Evolutionary conservation across 768 basidiomycete genomes (phyloP).

Genomic region (Candolleomyces efflorescens): DNA sequence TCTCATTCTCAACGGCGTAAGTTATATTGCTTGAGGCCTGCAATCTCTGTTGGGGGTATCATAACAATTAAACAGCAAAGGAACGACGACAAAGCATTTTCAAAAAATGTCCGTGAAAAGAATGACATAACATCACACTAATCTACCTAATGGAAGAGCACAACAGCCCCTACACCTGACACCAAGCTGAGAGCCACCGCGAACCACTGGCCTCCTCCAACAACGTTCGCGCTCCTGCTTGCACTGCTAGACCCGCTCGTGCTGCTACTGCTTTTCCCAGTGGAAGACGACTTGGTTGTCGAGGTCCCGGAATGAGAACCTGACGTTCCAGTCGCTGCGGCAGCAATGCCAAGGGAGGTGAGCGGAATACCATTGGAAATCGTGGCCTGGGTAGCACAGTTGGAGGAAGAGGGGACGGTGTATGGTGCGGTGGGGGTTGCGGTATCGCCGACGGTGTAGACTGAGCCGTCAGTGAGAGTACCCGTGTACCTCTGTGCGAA

Average conservation of each 20-base stretch:
- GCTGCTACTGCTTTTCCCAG: neutral
- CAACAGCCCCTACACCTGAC: neutral
- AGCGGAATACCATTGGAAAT: conserved; percentile 36
- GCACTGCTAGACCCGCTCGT: neutral
- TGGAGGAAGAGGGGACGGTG: conserved; percentile 35
- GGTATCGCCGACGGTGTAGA: conserved; percentile 37
- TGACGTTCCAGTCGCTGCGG: conserved; percentile 14
- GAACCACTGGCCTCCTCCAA: neutral
- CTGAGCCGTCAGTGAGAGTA: conserved; percentile 22
- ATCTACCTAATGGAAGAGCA: neutral
- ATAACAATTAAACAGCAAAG: neutral
- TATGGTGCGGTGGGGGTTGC: conserved; percentile 31
- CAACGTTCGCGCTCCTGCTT: neutral
- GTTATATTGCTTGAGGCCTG: no score
- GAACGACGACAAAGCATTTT: neutral
- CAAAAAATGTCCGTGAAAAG: neutral
- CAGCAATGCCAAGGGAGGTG: conserved; percentile 18
- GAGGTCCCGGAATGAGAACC: neutral
- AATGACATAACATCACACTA: neutral
- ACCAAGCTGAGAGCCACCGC: neutral
- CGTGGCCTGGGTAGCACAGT: conserved; percentile 33
- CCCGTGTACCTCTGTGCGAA: conserved; percentile 43
- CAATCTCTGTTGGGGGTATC: no score
- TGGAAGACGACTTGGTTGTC: conserved; percentile 8
- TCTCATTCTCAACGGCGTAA: no score